These are phyloP conservation scores for Heterobasidion parviporum DNA, from an alignment of 1,284 basidiomycete species.

Conservation along the genomic window DNA sequence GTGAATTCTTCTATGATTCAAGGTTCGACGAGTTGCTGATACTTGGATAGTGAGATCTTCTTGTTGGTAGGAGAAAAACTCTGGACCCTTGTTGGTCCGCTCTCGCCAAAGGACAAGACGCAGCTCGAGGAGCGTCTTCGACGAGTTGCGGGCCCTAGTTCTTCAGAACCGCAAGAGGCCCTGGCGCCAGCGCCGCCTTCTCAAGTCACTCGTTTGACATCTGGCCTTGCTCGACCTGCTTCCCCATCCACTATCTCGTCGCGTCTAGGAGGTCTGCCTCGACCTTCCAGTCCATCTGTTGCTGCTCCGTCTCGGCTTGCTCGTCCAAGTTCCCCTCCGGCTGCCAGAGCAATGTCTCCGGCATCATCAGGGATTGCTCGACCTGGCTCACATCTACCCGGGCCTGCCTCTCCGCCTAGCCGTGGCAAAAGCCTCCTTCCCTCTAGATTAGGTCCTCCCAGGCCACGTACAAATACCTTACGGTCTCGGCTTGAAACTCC, in stretches of 20 bases:
- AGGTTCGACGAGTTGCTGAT: constrained; percentile 5
- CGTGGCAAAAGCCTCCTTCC: constrained; percentile 61
- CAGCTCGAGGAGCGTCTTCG: constrained; percentile 87
- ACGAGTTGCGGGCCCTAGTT: constrained; percentile 64
- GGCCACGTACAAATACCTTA: constrained; percentile 26
- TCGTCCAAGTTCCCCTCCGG: constrained; percentile 55
- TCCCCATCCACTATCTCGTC: constrained; percentile 38
- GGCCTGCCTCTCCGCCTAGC: constrained; percentile 36
- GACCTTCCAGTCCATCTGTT: constrained; percentile 59
- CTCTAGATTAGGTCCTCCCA: constrained; percentile 59
- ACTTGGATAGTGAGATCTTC: constrained; percentile 63
- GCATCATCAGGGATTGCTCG: constrained; percentile 28
- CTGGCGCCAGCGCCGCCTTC: constrained; percentile 19
- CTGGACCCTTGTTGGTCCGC: constrained; percentile 69
- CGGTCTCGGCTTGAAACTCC: constrained; percentile 8
- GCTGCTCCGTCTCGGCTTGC: constrained; percentile 43
- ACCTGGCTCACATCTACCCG: constrained; percentile 29
- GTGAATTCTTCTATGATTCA: constrained; percentile 26
- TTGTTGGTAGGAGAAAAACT: constrained; percentile 79
- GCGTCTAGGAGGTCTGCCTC: constrained; percentile 38
- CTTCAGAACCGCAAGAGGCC: constrained; percentile 36
- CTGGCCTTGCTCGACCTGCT: constrained; percentile 39
- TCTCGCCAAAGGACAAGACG: constrained; percentile 84
- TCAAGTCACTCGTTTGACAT: constrained; percentile 48
- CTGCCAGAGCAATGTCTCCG: constrained; percentile 46